Conservation (phyloP, 1,139 yeast species). For the Zygoascus sp. region DNA sequence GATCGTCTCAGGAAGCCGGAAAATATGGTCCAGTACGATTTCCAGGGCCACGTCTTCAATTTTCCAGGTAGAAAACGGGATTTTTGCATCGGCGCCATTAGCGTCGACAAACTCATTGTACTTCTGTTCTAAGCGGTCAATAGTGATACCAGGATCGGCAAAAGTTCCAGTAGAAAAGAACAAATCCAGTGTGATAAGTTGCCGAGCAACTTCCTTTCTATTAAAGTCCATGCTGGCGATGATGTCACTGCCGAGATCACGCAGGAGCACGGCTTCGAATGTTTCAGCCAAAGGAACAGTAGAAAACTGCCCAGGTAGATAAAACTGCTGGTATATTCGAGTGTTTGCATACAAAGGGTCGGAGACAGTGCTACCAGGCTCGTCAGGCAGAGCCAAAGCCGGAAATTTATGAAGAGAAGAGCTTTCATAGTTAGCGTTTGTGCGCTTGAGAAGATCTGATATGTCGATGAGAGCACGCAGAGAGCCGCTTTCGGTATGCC, state of each 20-base stretch:
- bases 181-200: slow-evolving; percentile 67
- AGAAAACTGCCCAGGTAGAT: slow-evolving; percentile 51
- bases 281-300: slow-evolving; percentile 69
- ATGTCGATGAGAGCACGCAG: slow-evolving; percentile 18
- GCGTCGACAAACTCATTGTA: slow-evolving; percentile 35
- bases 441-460: slow-evolving; percentile 17
- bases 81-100: slow-evolving; percentile 21
- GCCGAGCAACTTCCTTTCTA: slow-evolving; percentile 81
- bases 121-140: slow-evolving; percentile 58
- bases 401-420: slow-evolving; percentile 41
- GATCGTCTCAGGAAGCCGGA: slow-evolving; percentile 63
- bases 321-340: slow-evolving; percentile 38
- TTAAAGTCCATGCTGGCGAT: slow-evolving; percentile 82
- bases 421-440: slow-evolving; percentile 8
- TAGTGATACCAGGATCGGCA: slow-evolving; percentile 78
- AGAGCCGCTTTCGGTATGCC: slow-evolving; percentile 19
- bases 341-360: slow-evolving; percentile 14
- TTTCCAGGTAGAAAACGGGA: slow-evolving; percentile 59
- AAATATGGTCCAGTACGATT: slow-evolving; percentile 70
- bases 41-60: slow-evolving; percentile 89
- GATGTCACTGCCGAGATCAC: slow-evolving; percentile 72
- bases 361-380: slow-evolving; percentile 19
- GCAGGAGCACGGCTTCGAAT: slow-evolving; percentile 58
- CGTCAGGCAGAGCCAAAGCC: slow-evolving; percentile 30
- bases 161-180: slow-evolving; percentile 69